phyloP scores from a whole-genome alignment of 805 yeast species.

The Yarrowia sp. region DNA sequence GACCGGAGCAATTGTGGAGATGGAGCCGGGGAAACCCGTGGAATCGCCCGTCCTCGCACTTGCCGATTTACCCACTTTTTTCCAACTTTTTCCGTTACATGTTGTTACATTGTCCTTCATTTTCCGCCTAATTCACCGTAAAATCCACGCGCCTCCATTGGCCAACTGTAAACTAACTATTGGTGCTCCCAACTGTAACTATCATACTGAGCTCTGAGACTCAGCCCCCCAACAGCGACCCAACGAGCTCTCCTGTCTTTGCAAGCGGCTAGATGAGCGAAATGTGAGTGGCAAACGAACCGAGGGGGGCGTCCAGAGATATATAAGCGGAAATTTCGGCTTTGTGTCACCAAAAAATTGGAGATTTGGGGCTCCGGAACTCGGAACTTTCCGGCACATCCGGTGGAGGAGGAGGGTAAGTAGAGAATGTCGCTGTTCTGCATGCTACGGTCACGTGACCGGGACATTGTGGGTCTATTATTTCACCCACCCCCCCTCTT shows the following conservation, averaged over 20 bases:
- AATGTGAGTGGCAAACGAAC: background rate
- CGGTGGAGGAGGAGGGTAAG: too few relatives aligned
- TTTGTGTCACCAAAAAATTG: too few relatives aligned
- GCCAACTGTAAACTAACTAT: constrained; percentile 26
- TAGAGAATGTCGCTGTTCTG: too few relatives aligned
- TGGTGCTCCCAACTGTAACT: constrained; percentile 6
- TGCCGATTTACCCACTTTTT: too few relatives aligned
- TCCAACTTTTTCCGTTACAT: constrained; percentile 2
- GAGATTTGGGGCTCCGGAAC: too few relatives aligned
- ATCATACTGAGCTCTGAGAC: constrained; percentile 13
- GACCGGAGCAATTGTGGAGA: background rate
- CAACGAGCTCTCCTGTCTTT: background rate
- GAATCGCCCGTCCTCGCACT: too few relatives aligned
- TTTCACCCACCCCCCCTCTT: too few relatives aligned
- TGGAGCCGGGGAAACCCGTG: too few relatives aligned
- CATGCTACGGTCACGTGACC: too few relatives aligned
- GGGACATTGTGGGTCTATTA: too few relatives aligned
- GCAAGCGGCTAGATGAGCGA: background rate
- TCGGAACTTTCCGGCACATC: background rate
- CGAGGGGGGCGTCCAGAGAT: too few relatives aligned
- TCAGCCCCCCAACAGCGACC: constrained; percentile 1
- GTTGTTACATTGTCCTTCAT: background rate
- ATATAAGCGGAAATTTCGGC: too few relatives aligned
- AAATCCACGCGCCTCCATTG: constrained; percentile 10
- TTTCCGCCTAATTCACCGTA: constrained; percentile 1